Evolutionary conservation across 2,329 filamentous ascomycete genomes (phyloP).

Genomic region (Cladosporium cucumerinum): DNA sequence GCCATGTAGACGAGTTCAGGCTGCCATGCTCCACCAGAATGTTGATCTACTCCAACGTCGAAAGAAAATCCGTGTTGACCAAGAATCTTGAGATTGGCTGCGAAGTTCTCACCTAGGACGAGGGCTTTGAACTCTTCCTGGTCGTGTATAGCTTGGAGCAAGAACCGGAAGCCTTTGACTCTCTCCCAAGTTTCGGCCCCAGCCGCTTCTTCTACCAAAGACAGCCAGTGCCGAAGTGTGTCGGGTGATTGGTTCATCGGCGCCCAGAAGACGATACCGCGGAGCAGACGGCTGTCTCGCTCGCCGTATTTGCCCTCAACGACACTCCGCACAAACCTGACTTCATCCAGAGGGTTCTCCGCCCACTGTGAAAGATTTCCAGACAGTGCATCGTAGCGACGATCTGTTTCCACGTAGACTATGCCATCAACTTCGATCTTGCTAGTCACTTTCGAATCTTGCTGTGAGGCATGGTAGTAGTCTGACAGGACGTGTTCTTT

Average conservation of each 20-base stretch:
- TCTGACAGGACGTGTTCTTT: conserved; percentile 55
- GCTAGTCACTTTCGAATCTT: conserved; percentile 37
- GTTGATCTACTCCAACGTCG: conserved; percentile 79
- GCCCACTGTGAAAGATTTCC: conserved; percentile 53
- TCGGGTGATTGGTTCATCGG: conserved; percentile 65
- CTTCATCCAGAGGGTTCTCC: conserved; percentile 66
- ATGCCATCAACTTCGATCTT: conserved; percentile 55
- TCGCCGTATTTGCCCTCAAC: conserved; percentile 51
- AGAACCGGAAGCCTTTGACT: conserved; percentile 76
- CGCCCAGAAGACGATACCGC: conserved; percentile 81
- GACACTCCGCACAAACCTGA: conserved; percentile 66
- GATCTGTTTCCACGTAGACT: conserved; percentile 80
- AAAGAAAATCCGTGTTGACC: conserved; percentile 62
- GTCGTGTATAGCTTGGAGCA: conserved; percentile 60
- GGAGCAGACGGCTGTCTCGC: conserved; percentile 53
- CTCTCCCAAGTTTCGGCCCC: conserved; percentile 61
- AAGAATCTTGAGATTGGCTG: conserved; percentile 56
- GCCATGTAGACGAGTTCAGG: conserved; percentile 37
- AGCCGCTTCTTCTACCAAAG: conserved; percentile 56
- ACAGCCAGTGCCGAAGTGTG: conserved; percentile 64
- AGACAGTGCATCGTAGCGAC: conserved; percentile 38
- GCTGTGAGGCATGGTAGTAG: conserved; percentile 29
- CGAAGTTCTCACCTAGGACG: conserved; percentile 35
- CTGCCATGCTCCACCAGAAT: conserved; percentile 67
- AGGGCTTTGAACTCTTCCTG: conserved; percentile 36